Base-by-base conservation (phyloP, 352 stramenopile species). In the Thraustotheca clavata region DNA sequence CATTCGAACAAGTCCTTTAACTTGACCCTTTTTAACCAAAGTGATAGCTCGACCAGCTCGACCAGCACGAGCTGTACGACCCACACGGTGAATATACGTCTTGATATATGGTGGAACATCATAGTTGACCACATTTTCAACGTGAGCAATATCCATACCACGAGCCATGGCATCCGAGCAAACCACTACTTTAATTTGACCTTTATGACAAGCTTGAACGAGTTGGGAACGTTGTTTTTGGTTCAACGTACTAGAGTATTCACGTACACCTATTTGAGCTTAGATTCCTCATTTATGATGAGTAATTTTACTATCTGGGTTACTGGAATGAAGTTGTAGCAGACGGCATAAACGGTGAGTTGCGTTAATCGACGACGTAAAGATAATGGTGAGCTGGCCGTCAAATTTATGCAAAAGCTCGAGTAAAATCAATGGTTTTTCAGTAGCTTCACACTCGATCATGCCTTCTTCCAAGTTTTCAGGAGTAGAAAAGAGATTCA, bases 321-420 rank as follows among this genome's bases (percentile, higher is more conserved):
- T 39, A 14, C 46, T 33, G 4, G 52, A 26, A 60, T 83, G 84
- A 39, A 98, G 78, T 69, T 98, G 93, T 31, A 99, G 76, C 47
- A 99, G 72, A 27, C 91, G 79, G 16, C 89, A 84, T n/a, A 99
- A 76, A 40, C 96, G 88, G 75, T 98, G 95, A 12, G 95, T 98
- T 16, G 95, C 96, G 73, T 98, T 97, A 12, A 99, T 80, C 63
- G 93, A 98, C 9, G 90, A 91, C 16, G 94, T 97, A 73, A 99
- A 99, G 4, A 99, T 87, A 60, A 99, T 93, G 47, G 88, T 86
- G 26, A 96, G 73, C 40, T 83, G 68, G 27, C 71, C 73, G n/a
- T 49, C 71, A 76, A 84, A 86, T 59, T 91, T 73, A 46, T 88
- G 85, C 43, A 99, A 76, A 14, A 98, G 76, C 41, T 97, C 87